phyloP scores from a whole-genome alignment of 2,329 filamentous ascomycete genomes.

The Ascochyta rabiei region DNA sequence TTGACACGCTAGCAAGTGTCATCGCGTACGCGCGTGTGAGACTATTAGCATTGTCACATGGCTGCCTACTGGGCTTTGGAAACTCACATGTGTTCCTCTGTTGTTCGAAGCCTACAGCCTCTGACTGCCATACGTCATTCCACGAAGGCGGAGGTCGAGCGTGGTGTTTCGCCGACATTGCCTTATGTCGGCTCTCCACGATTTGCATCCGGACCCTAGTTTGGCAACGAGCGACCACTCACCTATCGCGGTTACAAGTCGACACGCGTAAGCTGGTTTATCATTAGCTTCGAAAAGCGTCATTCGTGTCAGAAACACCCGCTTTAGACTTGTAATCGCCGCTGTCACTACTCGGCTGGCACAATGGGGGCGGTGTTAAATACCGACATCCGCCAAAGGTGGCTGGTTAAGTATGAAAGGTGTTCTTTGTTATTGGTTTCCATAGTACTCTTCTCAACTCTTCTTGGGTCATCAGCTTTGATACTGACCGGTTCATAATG shows the following conservation, averaged over 20 bases:
- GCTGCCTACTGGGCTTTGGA: not conserved
- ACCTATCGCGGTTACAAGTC: slow-evolving; percentile 8
- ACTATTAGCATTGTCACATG: not conserved
- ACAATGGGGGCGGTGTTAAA: slow-evolving; percentile 2
- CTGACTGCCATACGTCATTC: not conserved
- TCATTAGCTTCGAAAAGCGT: slow-evolving; percentile 17
- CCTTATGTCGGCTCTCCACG: slow-evolving; percentile 40
- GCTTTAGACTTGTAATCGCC: slow-evolving; percentile 5
- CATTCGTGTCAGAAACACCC: slow-evolving; percentile 21
- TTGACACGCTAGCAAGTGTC: not conserved
- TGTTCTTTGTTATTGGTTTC: not conserved
- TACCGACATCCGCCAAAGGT: not conserved
- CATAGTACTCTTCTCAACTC: not conserved
- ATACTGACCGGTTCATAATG: slow-evolving; percentile 13
- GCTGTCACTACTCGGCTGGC: slow-evolving; percentile 18
- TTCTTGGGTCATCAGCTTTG: not conserved
- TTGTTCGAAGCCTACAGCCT: not conserved
- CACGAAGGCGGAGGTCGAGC: slow-evolving; percentile 26
- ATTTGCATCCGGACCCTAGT: slow-evolving; percentile 21
- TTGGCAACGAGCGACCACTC: slow-evolving; percentile 18
- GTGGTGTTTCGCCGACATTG: slow-evolving; percentile 33
- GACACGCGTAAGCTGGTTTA: slow-evolving; percentile 35
- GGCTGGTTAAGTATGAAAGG: slow-evolving; percentile 2
- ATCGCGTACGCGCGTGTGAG: slow-evolving; percentile 1
- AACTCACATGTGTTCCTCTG: not conserved